These are phyloP conservation scores for Podochytrium sp. DNA, from an alignment of 192 early-diverging fungal species.

Conservation along the genomic window DNA sequence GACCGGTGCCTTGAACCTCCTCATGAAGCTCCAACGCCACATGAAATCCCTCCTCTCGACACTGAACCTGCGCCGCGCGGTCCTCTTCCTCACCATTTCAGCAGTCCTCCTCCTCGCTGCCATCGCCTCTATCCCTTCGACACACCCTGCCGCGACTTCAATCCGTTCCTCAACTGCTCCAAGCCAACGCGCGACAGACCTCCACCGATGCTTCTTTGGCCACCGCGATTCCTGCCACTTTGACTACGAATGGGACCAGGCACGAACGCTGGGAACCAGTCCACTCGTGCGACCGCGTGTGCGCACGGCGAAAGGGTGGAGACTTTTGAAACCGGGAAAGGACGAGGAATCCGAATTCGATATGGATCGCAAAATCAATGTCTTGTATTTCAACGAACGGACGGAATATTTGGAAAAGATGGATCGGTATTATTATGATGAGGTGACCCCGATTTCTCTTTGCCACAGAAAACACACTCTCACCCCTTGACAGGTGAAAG, in stretches of 20 bases:
- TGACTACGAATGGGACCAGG: background rate
- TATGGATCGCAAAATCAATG: background rate
- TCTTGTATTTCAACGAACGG: constrained; percentile 22
- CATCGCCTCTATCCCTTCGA: no score
- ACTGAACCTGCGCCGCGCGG: no score
- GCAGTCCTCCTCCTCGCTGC: no score
- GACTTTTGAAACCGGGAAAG: background rate
- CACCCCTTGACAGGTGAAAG: background rate
- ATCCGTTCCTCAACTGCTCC: no score
- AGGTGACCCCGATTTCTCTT: no score
- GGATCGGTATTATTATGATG: constrained; percentile 25
- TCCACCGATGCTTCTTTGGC: background rate
- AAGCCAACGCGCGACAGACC: no score
- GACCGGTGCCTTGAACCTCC: no score
- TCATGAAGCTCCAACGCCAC: no score
- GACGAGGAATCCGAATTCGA: background rate
- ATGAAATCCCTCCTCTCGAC: no score
- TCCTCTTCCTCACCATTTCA: no score
- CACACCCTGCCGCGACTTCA: no score
- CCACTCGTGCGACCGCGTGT: background rate
- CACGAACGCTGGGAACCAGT: background rate
- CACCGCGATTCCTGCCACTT: background rate
- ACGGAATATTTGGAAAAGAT: constrained; percentile 27
- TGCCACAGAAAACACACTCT: no score
- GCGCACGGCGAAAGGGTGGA: background rate